Evolutionary conservation across 768 basidiomycete species (phyloP).

Genomic region (Serendipita sp.): DNA sequence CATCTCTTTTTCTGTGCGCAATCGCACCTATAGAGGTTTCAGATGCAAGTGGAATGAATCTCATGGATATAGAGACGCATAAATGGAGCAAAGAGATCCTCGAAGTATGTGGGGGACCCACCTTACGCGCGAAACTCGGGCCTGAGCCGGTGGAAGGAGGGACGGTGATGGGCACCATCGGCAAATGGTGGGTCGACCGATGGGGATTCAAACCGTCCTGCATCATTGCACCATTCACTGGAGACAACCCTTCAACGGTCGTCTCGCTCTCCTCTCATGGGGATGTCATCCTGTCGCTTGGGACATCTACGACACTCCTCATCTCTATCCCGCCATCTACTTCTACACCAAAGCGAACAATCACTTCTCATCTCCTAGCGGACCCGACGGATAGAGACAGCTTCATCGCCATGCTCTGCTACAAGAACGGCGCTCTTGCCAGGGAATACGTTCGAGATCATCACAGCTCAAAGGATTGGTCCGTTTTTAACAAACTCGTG

Average conservation of each 20-base stretch:
- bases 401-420: conserved; percentile 82
- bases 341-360: conserved; percentile 49
- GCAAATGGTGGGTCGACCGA: conserved; percentile 51
- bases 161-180: conserved; percentile 44
- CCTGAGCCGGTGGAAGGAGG: conserved; percentile 64
- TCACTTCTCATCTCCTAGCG: conserved; percentile 56
- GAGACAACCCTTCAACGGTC: conserved; percentile 79
- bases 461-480: conserved; percentile 48
- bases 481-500: conserved; percentile 49
- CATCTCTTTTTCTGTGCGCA: conserved; percentile 63
- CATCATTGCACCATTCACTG: conserved; percentile 68
- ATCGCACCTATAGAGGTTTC: conserved; percentile 74
- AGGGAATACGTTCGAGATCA: conserved; percentile 59
- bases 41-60: conserved; percentile 82
- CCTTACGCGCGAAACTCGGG: conserved; percentile 52
- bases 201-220: conserved; percentile 67
- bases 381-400: conserved; percentile 43
- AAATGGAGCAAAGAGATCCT: conserved; percentile 60
- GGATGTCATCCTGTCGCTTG: conserved; percentile 72
- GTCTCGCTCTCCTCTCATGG: conserved; percentile 56
- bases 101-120: conserved; percentile 49
- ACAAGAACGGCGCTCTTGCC: conserved; percentile 75
- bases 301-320: conserved; percentile 77
- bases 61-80: conserved; percentile 59
- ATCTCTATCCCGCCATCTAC: conserved; percentile 55